Evolutionary conservation across 2,329 filamentous ascomycete genomes (phyloP), one percentile per base, ranked within the genome.

Genomic region (Nigrospora oryzae): DNA sequence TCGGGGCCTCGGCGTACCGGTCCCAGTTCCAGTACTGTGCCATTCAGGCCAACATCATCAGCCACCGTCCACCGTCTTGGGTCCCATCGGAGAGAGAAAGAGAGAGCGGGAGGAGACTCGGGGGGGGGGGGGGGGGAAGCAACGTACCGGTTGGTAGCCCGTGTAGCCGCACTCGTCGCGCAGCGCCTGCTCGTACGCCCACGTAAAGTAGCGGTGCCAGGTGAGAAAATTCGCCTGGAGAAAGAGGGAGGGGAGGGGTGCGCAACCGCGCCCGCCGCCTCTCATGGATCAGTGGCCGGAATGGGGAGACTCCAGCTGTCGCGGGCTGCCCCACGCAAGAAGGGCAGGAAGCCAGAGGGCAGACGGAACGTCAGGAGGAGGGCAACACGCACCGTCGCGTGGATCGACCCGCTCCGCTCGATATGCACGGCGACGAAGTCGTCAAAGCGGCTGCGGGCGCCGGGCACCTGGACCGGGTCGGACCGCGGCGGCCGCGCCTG

Each of bases 1-100:
- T 48, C 0, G 69, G 67, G 44, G 78, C 70, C 2, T 63, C 49
- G 1, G 71, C 62, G 55, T 71, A 73, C 49, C 68, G 70, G 15
- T 69, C 68, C 65, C 75, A 77, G 53, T 76, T 74, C 61, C 68
- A 68, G 57, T 74, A 76, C 56, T 68, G 63, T 5, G 4, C 17
- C 19, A 5, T 6, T 28, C 23, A 33, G 15, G 42, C 50, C 17
- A 44, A 36, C 11, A 34, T 16, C 11, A 34, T 16, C 11, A 4
- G 12, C 33, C 12, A 12, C 40, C 36, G 36, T 23, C 3, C 1
- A 1, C 23, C 23, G 5, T 13, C 32, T 15, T 23, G 4, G 10
- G 15, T 40, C 12, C 10, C n/a, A n/a, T 10, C 19, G 15, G 19
- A 16, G 31, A 33, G 42, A 11, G 11, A 19, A 10, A 17, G 28